Conservation (phyloP, 495 filamentous ascomycete genomes). For the Sporormia fimetaria region DNA sequence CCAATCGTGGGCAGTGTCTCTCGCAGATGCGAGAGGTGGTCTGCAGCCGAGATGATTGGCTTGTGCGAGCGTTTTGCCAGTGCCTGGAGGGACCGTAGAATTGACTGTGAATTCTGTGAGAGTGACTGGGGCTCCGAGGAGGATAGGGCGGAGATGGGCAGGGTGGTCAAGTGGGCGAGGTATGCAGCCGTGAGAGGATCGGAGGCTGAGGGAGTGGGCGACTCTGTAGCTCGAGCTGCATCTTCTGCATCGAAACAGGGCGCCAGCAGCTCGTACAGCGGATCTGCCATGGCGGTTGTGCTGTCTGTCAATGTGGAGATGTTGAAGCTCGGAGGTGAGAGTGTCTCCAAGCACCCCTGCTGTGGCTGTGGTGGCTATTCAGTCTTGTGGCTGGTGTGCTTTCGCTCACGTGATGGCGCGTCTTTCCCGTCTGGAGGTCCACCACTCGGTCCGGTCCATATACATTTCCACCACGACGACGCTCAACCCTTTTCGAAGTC, state of each 20-base stretch:
- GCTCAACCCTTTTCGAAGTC: no score
- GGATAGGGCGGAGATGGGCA: constrained; percentile 61
- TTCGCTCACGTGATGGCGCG: no score
- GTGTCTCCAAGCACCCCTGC: neutral
- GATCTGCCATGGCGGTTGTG: constrained; percentile 48
- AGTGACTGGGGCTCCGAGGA: constrained; percentile 70
- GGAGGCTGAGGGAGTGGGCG: constrained; percentile 28
- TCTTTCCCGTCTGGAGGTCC: no score
- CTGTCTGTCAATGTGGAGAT: neutral
- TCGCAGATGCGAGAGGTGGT: constrained; percentile 60
- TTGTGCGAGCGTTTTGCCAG: constrained; percentile 89
- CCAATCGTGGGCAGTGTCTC: constrained; percentile 56
- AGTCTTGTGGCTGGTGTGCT: no score
- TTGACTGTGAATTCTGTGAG: constrained; percentile 65
- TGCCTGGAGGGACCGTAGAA: constrained; percentile 75
- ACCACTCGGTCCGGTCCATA: no score
- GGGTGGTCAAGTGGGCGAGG: constrained; percentile 66
- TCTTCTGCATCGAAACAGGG: constrained; percentile 43
- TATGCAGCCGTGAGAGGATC: constrained; percentile 52
- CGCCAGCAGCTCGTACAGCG: constrained; percentile 60
- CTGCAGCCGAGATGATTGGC: constrained; percentile 67
- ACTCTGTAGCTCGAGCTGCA: constrained; percentile 22
- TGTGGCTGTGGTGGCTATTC: no score
- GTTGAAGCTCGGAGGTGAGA: neutral
- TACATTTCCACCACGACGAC: no score